Conservation (phyloP, 495 filamentous ascomycete genomes). For the Penicillium tannophilum region DNA sequence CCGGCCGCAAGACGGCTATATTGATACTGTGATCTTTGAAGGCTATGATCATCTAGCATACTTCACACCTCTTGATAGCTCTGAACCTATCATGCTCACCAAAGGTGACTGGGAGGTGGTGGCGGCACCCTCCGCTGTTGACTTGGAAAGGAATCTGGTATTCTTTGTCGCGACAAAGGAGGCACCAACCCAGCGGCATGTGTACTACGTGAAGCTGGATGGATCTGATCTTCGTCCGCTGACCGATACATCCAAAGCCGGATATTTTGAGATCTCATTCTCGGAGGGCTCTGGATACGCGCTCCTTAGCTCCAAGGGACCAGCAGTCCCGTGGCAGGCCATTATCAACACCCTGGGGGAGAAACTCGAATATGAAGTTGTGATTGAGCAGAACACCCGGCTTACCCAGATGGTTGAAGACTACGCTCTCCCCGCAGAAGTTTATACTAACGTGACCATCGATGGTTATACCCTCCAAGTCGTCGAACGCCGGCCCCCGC, state of each 20-base stretch:
- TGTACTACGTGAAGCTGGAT: slow-evolving; percentile 88
- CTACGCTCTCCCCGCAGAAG: slow-evolving; percentile 80
- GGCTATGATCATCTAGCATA: slow-evolving; percentile 92
- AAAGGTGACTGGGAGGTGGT: slow-evolving; percentile 94
- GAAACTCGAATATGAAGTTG: slow-evolving; percentile 58
- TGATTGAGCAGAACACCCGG: slow-evolving; percentile 74
- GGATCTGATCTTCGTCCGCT: slow-evolving; percentile 67
- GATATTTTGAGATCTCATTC: slow-evolving; percentile 86
- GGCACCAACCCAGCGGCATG: slow-evolving; percentile 82
- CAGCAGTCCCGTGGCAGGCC: slow-evolving; percentile 88
- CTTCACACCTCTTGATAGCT: slow-evolving; percentile 86
- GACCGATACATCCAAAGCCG: slow-evolving; percentile 74
- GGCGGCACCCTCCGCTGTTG: slow-evolving; percentile 82
- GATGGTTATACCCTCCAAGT: slow-evolving; percentile 80
- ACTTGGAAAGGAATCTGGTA: slow-evolving; percentile 78
- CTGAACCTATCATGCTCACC: slow-evolving; percentile 80
- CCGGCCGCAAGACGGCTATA: slow-evolving; percentile 81
- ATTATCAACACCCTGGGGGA: slow-evolving; percentile 81
- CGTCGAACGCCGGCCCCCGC: slow-evolving; percentile 84
- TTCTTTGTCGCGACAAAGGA: slow-evolving; percentile 91
- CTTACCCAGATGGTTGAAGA: slow-evolving; percentile 69
- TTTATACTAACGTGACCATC: slow-evolving; percentile 83
- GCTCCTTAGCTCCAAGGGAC: slow-evolving; percentile 79
- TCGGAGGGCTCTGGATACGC: slow-evolving; percentile 80
- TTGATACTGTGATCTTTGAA: slow-evolving; percentile 86